Evolutionary conservation across 1,284 basidiomycete genomes (phyloP).

Genomic region (Leccinum subfulvum): DNA sequence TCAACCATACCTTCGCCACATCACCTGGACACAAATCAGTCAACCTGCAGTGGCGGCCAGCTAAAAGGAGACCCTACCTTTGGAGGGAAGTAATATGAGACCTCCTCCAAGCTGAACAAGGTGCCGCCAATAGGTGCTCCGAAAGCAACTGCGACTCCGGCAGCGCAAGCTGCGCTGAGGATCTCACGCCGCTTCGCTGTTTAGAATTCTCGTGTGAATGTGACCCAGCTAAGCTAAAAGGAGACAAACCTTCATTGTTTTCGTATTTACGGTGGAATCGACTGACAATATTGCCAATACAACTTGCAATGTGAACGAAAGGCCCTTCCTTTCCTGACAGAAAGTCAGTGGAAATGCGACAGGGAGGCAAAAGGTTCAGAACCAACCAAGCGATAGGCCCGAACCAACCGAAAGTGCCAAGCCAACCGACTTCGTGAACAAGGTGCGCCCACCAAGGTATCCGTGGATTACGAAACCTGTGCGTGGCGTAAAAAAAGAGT

Average conservation of each 20-base stretch:
- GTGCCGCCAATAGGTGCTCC: constrained; percentile 94
- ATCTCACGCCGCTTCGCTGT: constrained; percentile 88
- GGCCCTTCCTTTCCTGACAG: constrained; percentile 83
- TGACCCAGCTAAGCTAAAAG: background rate
- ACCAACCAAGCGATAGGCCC: constrained; percentile 77
- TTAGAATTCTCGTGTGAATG: constrained; percentile 2
- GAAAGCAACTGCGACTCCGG: constrained; percentile 88
- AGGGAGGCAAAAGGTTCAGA: constrained; percentile 6
- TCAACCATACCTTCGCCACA: constrained; percentile 81
- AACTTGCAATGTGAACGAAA: constrained; percentile 94
- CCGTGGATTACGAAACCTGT: constrained; percentile 96
- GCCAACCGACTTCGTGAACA: constrained; percentile 91
- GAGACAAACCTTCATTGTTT: constrained; percentile 77
- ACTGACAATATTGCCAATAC: constrained; percentile 93
- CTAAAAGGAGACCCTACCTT: constrained; percentile 50
- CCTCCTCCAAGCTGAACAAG: constrained; percentile 89
- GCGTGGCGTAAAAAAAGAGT: constrained; percentile 5
- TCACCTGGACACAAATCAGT: constrained; percentile 42
- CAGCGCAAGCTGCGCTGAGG: constrained; percentile 88
- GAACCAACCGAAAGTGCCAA: constrained; percentile 89
- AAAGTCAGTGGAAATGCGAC: constrained; percentile 5
- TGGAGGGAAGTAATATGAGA: constrained; percentile 93
- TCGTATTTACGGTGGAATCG: constrained; percentile 88
- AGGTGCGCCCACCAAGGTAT: constrained; percentile 86
- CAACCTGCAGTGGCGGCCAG: background rate